phyloP scores from a whole-genome alignment of 495 filamentous ascomycete species.

The Apodospora peruviana region DNA sequence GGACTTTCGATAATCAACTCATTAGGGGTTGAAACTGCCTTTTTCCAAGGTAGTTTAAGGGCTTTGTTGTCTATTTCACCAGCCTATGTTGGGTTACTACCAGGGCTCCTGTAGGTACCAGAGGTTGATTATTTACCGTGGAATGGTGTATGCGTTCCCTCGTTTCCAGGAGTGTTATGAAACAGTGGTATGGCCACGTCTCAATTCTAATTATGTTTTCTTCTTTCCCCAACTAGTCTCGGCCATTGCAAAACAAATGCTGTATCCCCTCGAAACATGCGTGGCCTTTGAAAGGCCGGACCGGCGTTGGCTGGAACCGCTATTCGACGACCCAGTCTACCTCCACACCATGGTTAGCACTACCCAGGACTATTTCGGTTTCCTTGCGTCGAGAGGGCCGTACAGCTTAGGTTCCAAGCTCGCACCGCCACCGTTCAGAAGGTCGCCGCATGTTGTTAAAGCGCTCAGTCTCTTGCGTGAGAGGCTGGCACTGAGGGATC shows the following conservation, averaged over 20 bases:
- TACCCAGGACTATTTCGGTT: slow-evolving; percentile 28
- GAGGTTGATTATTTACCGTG: no score
- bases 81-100: no score
- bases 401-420: background rate
- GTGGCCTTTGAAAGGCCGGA: slow-evolving; percentile 27
- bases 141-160: no score
- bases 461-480: slow-evolving; percentile 31
- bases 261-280: slow-evolving; percentile 36
- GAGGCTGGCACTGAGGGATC: slow-evolving; percentile 13
- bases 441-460: slow-evolving; percentile 22
- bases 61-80: no score
- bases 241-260: slow-evolving; percentile 28
- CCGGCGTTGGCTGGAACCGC: slow-evolving; percentile 27
- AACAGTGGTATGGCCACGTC: background rate
- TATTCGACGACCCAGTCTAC: slow-evolving; percentile 31
- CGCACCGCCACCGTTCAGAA: background rate
- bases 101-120: no score
- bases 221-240: slow-evolving; percentile 30
- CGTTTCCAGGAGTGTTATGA: no score
- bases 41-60: no score
- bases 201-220: background rate
- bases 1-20: no score
- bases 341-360: slow-evolving; percentile 35
- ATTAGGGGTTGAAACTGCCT: no score
- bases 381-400: background rate